These are phyloP conservation scores for Phycomyces nitens DNA, from an alignment of 192 early-diverging fungal species.

Conservation along the genomic window DNA sequence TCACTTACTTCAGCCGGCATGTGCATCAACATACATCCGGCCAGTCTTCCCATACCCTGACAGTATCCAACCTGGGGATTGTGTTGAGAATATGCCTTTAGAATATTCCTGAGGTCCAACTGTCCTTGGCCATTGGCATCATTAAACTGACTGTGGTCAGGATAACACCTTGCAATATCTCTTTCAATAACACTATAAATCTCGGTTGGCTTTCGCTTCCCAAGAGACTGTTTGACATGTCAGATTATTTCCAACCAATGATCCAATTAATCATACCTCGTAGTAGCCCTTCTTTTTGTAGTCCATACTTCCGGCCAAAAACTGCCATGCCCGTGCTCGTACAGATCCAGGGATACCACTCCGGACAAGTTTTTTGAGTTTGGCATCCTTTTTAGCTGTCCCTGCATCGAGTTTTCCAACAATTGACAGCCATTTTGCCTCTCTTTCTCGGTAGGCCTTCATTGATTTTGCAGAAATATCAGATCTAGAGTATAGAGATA, in stretches of 20 bases:
- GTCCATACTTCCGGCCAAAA: constrained; percentile 51
- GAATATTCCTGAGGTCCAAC: constrained; percentile 69
- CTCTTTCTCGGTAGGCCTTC: constrained; percentile 40
- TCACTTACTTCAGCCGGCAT: constrained; percentile 56
- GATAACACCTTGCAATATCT: constrained; percentile 83
- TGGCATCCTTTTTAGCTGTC: constrained; percentile 38
- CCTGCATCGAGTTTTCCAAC: constrained; percentile 36
- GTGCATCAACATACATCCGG: constrained; percentile 87
- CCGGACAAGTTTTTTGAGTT: constrained; percentile 70
- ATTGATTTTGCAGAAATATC: constrained; percentile 22
- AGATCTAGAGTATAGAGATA: background rate
- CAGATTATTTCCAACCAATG: too few species aligned
- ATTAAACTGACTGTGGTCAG: constrained; percentile 79
- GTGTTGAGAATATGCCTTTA: constrained; percentile 86
- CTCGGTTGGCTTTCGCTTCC: background rate
- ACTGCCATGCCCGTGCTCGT: constrained; percentile 67
- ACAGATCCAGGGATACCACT: constrained; percentile 68
- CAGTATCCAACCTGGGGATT: constrained; percentile 88
- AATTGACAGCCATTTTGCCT: constrained; percentile 41
- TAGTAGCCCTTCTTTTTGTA: constrained; percentile 50
- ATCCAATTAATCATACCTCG: constrained; percentile 20
- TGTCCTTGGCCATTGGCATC: constrained; percentile 69
- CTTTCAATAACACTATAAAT: constrained; percentile 91
- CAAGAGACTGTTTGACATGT: background rate
- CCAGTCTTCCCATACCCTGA: constrained; percentile 94